These are phyloP conservation scores for Phragmites australis DNA, from an alignment of 176 grass and related monocot genomes.

Conservation along the genomic window DNA sequence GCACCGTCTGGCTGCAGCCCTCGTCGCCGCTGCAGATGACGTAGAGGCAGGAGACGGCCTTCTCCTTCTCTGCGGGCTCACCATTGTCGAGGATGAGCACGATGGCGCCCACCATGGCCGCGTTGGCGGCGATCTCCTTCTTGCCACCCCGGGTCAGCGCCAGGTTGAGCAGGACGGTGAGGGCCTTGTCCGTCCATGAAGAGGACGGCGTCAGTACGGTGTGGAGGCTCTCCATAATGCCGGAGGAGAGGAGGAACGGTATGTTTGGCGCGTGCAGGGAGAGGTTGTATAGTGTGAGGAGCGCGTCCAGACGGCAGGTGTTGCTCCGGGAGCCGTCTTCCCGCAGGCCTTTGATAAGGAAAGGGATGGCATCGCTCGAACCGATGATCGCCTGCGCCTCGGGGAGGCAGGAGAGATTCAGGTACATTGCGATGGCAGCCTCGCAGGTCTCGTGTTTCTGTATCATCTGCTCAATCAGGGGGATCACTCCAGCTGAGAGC, in stretches of 20 bases:
- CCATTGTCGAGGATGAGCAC: slow-evolving; percentile 59
- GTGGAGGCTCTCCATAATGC: slow-evolving; percentile 52
- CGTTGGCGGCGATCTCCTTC: slow-evolving; percentile 44
- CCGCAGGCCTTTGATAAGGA: slow-evolving; percentile 45
- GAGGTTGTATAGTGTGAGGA: slow-evolving; percentile 74
- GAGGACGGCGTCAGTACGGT: slow-evolving; percentile 32
- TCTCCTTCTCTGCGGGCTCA: slow-evolving; percentile 58
- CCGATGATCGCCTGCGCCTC: slow-evolving; percentile 66
- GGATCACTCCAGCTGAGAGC: slow-evolving; percentile 55
- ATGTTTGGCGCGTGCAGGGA: slow-evolving; percentile 56
- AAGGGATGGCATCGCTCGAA: slow-evolving; percentile 43
- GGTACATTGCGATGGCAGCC: slow-evolving; percentile 71
- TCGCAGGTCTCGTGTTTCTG: slow-evolving; percentile 47
- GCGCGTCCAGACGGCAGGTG: slow-evolving; percentile 52
- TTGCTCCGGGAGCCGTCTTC: slow-evolving; percentile 28
- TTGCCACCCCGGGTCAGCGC: slow-evolving; percentile 43
- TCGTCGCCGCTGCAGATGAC: slow-evolving; percentile 59
- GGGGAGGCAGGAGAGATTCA: slow-evolving; percentile 70
- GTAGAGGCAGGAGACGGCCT: slow-evolving; percentile 69
- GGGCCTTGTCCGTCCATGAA: slow-evolving; percentile 58
- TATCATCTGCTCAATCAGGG: slow-evolving; percentile 76
- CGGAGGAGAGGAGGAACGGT: slow-evolving; percentile 44
- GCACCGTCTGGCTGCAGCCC: slow-evolving; percentile 50
- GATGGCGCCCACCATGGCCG: slow-evolving; percentile 52
- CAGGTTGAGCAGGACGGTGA: slow-evolving; percentile 60